Evolutionary conservation across 176 grass and related monocot species (phyloP), one percentile per base, ranked within the genome.

Genomic region (Triticum urartu): DNA sequence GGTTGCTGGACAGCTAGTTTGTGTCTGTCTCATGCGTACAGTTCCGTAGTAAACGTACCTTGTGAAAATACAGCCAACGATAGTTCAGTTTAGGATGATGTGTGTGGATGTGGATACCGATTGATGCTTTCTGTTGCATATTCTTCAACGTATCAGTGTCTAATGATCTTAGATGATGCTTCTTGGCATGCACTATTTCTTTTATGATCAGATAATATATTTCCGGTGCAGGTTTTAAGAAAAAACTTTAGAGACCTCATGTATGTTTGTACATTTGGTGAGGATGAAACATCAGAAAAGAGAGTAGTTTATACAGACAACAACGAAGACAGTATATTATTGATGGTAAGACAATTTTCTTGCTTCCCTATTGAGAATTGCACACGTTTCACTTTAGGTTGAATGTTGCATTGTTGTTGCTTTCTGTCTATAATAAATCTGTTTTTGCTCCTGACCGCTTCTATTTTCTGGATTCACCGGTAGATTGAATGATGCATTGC

Each of bases 201-300:
- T 22, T 28, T 78, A 54, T 85, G 67, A 66, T 90, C 86, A 85
- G 75, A 77, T 48, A 35, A 40, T 14, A 69, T 82, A 48, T 70
- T 87, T 85, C 32, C 63, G 40, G 8, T 85, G 63, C 88, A 98
- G 95, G 87, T 98, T 79, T 73, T 98, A 68, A 95, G 88, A 56
- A 98, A 90, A 71, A 82, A 92, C 75, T 95, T 98, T 82, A 87
- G 61, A 24, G 93, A 93, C 50, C 91, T 98, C 85, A 64, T 95
- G 64, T 98, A 90, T 81, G 48, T 95, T 12, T 87, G 86, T 89
- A 80, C 87, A 86, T 87, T 83, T 87, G 78, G 80, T 67, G 87
- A 93, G 34, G 79, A 90, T 83, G 58, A 68, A 45, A 81, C 77
- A 54, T 87, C 72, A 87, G 79, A 93, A 77, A 93, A 86, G 84